Evolutionary conservation across 139 green algal species (phyloP).

Genomic region (Marvania coccoides): DNA sequence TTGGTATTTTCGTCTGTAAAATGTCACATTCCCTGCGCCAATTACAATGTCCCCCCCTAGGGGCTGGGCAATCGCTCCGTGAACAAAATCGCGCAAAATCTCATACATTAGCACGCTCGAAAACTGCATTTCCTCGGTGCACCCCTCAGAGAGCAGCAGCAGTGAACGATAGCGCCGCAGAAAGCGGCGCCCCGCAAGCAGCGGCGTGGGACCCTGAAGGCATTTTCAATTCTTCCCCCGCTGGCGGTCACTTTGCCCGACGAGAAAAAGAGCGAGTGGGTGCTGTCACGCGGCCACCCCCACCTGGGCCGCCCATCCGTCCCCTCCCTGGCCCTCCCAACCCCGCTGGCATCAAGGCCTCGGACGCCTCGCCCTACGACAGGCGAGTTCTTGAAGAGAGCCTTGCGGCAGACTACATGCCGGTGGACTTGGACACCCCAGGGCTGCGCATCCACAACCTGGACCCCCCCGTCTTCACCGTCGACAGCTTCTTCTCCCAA

Average conservation of each 20-base stretch:
- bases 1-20: too few relatives aligned
- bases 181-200: too few relatives aligned
- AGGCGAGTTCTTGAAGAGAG: not conserved
- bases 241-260: slow-evolving; percentile 20
- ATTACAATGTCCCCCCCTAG: too few relatives aligned
- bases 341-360: not conserved
- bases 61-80: too few relatives aligned
- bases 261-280: slow-evolving; percentile 1
- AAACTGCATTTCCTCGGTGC: too few relatives aligned
- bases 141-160: too few relatives aligned
- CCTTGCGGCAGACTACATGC: slow-evolving; percentile 28
- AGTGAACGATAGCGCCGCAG: too few relatives aligned
- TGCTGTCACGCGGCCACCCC: not conserved
- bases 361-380: not conserved
- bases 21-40: too few relatives aligned
- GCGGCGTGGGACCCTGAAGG: slow-evolving; percentile 34
- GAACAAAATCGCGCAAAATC: too few relatives aligned
- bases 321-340: not conserved
- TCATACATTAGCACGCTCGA: too few relatives aligned
- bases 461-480: slow-evolving; percentile 47
- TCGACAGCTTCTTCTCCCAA: slow-evolving; percentile 37
- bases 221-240: slow-evolving; percentile 5
- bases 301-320: not conserved
- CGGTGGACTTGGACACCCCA: slow-evolving; percentile 39
- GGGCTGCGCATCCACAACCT: slow-evolving; percentile 46